phyloP scores from a whole-genome alignment of 345 rosid species.

The Zanthoxylum bungeanum region DNA sequence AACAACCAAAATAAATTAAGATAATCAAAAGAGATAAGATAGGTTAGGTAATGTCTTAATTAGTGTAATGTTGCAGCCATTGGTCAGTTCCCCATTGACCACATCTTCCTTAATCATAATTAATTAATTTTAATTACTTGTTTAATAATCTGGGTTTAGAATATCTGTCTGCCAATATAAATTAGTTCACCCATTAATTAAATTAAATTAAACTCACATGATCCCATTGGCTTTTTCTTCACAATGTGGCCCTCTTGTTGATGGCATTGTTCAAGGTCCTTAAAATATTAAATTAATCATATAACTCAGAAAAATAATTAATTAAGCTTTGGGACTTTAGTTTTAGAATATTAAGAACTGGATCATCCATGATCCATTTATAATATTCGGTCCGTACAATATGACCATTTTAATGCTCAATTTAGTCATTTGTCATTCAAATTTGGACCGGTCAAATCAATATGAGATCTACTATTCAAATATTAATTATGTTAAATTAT shows the following conservation, averaged over 20 bases:
- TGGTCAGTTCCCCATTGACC: constrained; percentile 26
- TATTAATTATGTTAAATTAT: not conserved
- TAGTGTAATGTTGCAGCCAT: constrained; percentile 13
- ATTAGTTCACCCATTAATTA: not conserved
- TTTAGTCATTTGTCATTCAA: not conserved
- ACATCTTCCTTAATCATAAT: constrained; percentile 6
- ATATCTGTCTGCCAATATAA: constrained; percentile 31
- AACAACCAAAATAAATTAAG: not conserved
- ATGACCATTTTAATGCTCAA: not conserved
- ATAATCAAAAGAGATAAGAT: constrained; percentile 24
- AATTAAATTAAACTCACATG: not conserved
- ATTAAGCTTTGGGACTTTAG: not conserved
- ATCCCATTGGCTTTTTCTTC: not conserved
- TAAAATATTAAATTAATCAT: not conserved
- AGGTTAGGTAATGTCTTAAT: constrained; percentile 10
- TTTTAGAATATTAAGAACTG: constrained; percentile 11
- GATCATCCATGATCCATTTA: constrained; percentile 17
- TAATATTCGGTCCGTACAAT: constrained; percentile 25
- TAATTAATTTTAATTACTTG: not conserved
- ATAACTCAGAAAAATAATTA: too few relatives aligned
- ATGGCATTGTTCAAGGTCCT: not conserved
- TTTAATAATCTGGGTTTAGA: constrained; percentile 8
- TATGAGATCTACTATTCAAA: too few relatives aligned
- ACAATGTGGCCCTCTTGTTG: too few relatives aligned
- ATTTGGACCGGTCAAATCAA: constrained; percentile 1